Percentiles rank a stretch among this genome's conserved stretches.
phyloP scores from a whole-genome alignment of 305 asterid genomes.

The Ilex paraguariensis region DNA sequence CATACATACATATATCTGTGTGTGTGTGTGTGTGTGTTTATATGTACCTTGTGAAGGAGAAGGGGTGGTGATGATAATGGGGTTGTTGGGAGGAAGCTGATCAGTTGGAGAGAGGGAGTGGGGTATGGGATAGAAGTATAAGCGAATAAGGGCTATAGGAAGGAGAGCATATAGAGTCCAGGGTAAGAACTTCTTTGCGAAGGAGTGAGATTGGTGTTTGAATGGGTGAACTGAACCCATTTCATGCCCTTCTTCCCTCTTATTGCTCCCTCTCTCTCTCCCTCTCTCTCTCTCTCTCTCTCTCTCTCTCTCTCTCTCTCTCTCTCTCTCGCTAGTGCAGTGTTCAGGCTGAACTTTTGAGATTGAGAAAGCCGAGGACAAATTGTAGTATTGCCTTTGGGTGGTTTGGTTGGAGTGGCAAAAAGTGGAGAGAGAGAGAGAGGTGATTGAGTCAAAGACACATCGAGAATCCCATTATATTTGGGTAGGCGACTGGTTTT shows the following conservation, averaged over 20 bases:
- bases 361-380: not conserved
- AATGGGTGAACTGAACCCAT: constrained; percentile 38
- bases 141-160: constrained; percentile 39
- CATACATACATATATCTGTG: not conserved
- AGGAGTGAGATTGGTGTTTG: constrained; percentile 22
- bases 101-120: constrained; percentile 21
- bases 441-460: constrained; percentile 29
- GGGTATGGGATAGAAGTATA: constrained; percentile 25
- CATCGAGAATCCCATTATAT: constrained; percentile 26
- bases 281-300: not conserved
- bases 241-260: constrained; percentile 8
- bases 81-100: constrained; percentile 15
- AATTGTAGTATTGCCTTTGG: not conserved
- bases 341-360: not conserved
- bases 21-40: too few relatives aligned
- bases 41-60: constrained; percentile 37
- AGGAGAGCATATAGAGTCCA: constrained; percentile 36
- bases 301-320: constrained; percentile 5
- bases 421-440: not conserved
- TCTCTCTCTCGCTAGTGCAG: not conserved
- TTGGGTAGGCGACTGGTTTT: constrained; percentile 34
- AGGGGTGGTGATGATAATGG: constrained; percentile 9
- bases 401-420: not conserved
- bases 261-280: too few relatives aligned
- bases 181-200: constrained; percentile 26